Conservation (phyloP, 2,329 filamentous ascomycete genomes). For the Talaromyces sp. region DNA sequence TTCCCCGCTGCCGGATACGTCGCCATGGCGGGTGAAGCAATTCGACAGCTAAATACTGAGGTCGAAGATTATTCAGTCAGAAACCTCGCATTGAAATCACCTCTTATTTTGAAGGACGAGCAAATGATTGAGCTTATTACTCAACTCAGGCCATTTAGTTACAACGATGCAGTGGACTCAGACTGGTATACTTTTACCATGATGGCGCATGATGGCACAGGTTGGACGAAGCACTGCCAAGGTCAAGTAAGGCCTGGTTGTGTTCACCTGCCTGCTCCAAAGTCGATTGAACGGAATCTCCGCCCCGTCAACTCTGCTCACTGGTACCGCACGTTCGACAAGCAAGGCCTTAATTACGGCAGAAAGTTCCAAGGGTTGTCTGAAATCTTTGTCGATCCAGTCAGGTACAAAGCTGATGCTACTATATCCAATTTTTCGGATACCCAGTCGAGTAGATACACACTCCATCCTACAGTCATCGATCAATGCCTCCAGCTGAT, state of each 20-base stretch:
- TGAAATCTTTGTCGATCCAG: not conserved
- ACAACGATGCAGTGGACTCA: not conserved
- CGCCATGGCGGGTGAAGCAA: not conserved
- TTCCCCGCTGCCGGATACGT: conserved; percentile 23
- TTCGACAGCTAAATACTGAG: not conserved
- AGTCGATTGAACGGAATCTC: too few species aligned
- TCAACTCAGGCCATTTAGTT: not conserved
- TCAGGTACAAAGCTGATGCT: not conserved
- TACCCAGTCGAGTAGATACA: not conserved
- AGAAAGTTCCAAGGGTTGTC: not conserved
- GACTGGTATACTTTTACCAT: conserved; percentile 33
- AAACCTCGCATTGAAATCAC: not conserved
- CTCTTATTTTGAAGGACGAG: not conserved
- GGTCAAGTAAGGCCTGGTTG: too few species aligned
- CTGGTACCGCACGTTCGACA: not conserved
- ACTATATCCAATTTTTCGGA: too few species aligned
- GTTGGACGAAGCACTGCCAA: conserved; percentile 28
- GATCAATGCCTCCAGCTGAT: conserved; percentile 19
- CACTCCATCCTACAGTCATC: conserved; percentile 13
- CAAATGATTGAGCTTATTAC: not conserved
- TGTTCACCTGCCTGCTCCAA: too few species aligned
- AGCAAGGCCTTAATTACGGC: not conserved
- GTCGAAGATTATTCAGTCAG: not conserved
- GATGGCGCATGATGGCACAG: conserved; percentile 20
- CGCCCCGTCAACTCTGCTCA: not conserved